Conservation (phyloP, 179 eudicot species). For the Carnegiea gigantea region DNA sequence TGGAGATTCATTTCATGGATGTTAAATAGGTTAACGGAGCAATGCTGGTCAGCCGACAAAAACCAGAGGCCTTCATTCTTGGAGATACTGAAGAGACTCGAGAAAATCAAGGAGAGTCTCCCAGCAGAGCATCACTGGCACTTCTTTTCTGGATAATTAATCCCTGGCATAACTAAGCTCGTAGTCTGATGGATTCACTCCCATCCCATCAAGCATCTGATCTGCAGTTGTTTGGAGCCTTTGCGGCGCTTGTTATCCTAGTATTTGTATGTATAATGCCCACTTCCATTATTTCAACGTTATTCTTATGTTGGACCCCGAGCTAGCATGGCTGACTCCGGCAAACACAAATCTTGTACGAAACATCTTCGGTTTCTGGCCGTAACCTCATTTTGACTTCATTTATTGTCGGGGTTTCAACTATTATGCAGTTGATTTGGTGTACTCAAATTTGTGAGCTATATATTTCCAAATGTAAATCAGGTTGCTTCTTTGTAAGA, state of each 20-base stretch:
- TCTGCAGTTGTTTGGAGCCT: constrained; percentile 19
- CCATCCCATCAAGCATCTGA: neutral
- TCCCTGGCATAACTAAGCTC: constrained; percentile 11
- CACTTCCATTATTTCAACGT: constrained; percentile 22
- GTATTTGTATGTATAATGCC: constrained; percentile 10
- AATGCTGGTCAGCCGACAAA: constrained; percentile 87
- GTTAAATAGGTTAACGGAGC: constrained; percentile 56
- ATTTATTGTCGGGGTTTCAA: constrained; percentile 9
- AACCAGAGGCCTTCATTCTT: constrained; percentile 78
- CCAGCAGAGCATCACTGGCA: constrained; percentile 79
- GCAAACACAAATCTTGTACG: constrained; percentile 4
- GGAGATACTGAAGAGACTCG: constrained; percentile 87
- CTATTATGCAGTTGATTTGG: neutral
- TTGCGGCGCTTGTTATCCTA: neutral
- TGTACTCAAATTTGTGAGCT: constrained; percentile 6
- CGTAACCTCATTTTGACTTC: neutral
- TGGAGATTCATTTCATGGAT: neutral
- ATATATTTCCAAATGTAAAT: constrained; percentile 11
- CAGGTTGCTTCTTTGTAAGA: neutral
- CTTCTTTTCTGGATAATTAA: constrained; percentile 49
- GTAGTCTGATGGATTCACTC: neutral
- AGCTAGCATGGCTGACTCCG: constrained; percentile 15
- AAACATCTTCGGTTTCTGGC: neutral
- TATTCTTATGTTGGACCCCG: constrained; percentile 10
- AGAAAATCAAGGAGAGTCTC: constrained; percentile 62